phyloP scores from a whole-genome alignment of 2,329 filamentous ascomycete species.

The Metarhizium robertsii region DNA sequence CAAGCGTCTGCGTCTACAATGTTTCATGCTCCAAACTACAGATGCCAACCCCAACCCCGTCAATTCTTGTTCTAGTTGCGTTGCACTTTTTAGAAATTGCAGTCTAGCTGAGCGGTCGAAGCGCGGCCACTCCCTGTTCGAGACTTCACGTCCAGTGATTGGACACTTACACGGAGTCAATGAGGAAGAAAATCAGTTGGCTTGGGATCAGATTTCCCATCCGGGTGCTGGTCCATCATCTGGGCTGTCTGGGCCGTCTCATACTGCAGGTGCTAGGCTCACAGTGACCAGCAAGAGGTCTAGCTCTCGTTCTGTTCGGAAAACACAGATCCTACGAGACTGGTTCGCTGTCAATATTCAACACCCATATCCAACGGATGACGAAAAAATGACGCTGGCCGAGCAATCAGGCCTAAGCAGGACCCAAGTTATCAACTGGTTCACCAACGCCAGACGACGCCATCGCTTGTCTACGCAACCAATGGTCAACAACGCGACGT shows the following conservation, averaged over 20 bases:
- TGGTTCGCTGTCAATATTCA: conserved; percentile 37
- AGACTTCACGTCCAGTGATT: conserved; percentile 36
- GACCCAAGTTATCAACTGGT: conserved; percentile 39
- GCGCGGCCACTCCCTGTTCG: conserved; percentile 33
- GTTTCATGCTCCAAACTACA: conserved; percentile 37
- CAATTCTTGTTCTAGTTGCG: conserved; percentile 39
- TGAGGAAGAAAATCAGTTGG: conserved; percentile 21
- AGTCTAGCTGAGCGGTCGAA: conserved; percentile 35
- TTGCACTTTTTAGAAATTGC: conserved; percentile 39
- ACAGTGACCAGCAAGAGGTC: conserved; percentile 18
- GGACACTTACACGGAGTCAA: conserved; percentile 38
- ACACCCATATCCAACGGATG: conserved; percentile 37
- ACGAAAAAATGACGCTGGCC: conserved; percentile 31
- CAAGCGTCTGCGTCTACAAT: conserved; percentile 33
- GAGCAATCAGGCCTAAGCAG: conserved; percentile 34
- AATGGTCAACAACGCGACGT: conserved; percentile 17
- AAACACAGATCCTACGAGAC: conserved; percentile 33
- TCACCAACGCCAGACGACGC: conserved; percentile 39
- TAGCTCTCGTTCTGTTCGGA: conserved; percentile 32
- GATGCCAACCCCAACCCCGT: conserved; percentile 38
- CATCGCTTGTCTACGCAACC: conserved; percentile 27
- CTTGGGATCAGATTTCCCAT: not conserved
- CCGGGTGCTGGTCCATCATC: not conserved
- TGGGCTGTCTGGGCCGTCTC: not conserved
- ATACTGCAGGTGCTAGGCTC: not conserved